A percentile compares a stretch with the other conserved stretches of the same genome.
phyloP scores from a whole-genome alignment of 2,329 filamentous ascomycete species.

The Fusarium burgessii region DNA sequence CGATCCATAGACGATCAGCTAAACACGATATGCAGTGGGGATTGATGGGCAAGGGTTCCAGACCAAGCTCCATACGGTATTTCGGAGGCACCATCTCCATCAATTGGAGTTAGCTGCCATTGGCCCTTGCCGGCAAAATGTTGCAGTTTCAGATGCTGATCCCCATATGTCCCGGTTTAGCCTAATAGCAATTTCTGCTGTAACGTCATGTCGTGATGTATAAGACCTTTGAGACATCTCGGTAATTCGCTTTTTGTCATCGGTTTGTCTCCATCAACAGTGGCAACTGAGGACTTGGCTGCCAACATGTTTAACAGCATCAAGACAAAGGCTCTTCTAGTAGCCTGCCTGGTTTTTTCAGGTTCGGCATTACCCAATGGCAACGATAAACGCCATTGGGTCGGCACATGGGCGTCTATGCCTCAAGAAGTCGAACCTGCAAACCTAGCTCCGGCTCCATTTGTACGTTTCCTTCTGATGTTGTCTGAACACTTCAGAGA shows the following conservation, averaged over 20 bases:
- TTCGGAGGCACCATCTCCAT: constrained; percentile 19
- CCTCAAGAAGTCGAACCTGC: constrained; percentile 30
- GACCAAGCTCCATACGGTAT: constrained; percentile 6
- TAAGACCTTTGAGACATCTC: not conserved
- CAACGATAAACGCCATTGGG: constrained; percentile 17
- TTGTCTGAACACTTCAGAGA: too few relatives aligned
- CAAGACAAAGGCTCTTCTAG: constrained; percentile 7
- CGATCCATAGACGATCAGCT: not conserved
- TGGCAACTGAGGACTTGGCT: not conserved
- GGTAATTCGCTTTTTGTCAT: not conserved
- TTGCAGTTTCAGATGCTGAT: constrained; percentile 11
- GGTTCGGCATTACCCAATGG: constrained; percentile 2
- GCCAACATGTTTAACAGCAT: not conserved
- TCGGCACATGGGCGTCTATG: constrained; percentile 34
- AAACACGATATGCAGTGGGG: not conserved
- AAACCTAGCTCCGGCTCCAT: constrained; percentile 28
- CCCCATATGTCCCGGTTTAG: constrained; percentile 6
- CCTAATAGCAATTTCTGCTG: constrained; percentile 16
- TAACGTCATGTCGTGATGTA: not conserved
- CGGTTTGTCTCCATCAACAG: rapidly evolving
- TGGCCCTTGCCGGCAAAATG: constrained; percentile 11
- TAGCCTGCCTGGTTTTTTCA: constrained; percentile 9
- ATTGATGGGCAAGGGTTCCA: not conserved
- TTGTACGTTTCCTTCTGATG: not conserved
- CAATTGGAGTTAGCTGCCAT: constrained; percentile 2